These are phyloP conservation scores for Pseudovirgaria hyperparasitica DNA, from an alignment of 2,329 filamentous ascomycete genomes.

Conservation along the genomic window DNA sequence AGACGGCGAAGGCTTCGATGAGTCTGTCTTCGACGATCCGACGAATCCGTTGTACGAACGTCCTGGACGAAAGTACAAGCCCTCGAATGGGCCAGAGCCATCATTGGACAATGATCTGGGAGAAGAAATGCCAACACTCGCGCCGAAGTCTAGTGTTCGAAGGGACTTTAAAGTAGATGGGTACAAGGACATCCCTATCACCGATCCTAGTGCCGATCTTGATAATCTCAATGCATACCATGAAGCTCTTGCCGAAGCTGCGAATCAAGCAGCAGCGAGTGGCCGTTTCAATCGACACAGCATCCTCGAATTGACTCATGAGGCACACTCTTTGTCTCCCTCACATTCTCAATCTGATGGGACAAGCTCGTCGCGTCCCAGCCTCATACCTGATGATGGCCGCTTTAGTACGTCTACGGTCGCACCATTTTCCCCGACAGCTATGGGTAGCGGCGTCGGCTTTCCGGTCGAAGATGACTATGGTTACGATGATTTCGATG, in stretches of 20 bases:
- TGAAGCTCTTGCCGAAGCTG: constrained; percentile 69
- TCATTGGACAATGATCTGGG: too few species aligned
- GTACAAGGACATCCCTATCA: too few species aligned
- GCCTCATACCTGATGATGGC: constrained; percentile 37
- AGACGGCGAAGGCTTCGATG: constrained; percentile 51
- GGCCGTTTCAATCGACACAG: constrained; percentile 61
- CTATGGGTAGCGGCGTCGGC: constrained; percentile 19
- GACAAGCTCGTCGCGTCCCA: constrained; percentile 23
- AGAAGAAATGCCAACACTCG: too few species aligned
- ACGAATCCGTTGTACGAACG: constrained; percentile 35
- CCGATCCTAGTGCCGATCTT: too few species aligned
- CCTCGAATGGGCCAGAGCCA: too few species aligned
- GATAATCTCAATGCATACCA: constrained; percentile 60
- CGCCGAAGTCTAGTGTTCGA: too few species aligned
- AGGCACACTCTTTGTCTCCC: too few species aligned
- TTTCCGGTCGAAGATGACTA: constrained; percentile 29
- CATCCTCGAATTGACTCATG: constrained; percentile 19
- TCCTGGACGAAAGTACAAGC: constrained; percentile 16
- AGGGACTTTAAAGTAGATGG: too few species aligned
- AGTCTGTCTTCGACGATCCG: constrained; percentile 56
- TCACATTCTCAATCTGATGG: constrained; percentile 18
- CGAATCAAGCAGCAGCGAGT: constrained; percentile 60
- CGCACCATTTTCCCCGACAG: constrained; percentile 20
- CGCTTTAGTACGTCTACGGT: constrained; percentile 34
- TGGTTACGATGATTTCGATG: constrained; percentile 45